Percentiles rank a stretch among this genome's conserved stretches.
Conservation (phyloP, 1,139 yeast species). For the Yamadazyma atlantica region DNA sequence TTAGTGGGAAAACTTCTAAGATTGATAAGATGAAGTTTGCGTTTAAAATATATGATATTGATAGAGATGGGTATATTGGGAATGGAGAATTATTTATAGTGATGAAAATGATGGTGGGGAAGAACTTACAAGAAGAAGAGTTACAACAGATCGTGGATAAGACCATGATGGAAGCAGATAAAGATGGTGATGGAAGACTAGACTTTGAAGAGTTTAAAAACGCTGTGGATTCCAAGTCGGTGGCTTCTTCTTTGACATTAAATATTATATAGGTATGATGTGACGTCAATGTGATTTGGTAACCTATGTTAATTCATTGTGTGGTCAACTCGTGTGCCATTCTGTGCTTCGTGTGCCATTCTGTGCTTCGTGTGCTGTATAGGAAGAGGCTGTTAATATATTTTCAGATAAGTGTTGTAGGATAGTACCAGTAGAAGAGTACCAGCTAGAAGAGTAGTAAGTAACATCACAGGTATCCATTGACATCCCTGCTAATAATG, state of each 20-base stretch:
- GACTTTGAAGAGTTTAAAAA: constrained; percentile 83
- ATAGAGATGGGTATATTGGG: constrained; percentile 90
- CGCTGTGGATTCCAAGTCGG: constrained; percentile 67
- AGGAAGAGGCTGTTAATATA: too few relatives aligned
- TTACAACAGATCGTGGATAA: constrained; percentile 94
- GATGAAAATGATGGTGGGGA: constrained; percentile 96
- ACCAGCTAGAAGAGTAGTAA: too few relatives aligned
- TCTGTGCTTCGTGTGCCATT: too few relatives aligned
- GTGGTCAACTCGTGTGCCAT: too few relatives aligned
- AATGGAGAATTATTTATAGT: constrained; percentile 94
- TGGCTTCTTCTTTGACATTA: constrained; percentile 59
- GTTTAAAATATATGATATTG: constrained; percentile 92
- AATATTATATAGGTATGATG: constrained; percentile 31
- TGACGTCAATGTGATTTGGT: too few relatives aligned
- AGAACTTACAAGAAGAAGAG: constrained; percentile 80
- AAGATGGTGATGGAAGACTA: constrained; percentile 85
- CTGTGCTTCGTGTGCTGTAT: too few relatives aligned
- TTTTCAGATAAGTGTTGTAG: too few relatives aligned
- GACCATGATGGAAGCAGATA: constrained; percentile 92
- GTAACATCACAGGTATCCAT: too few relatives aligned
- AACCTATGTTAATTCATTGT: too few relatives aligned
- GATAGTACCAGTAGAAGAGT: too few relatives aligned
- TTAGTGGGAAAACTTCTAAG: constrained; percentile 83
- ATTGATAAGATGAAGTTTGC: constrained; percentile 87
- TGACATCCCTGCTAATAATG: too few relatives aligned